These are phyloP conservation scores for Boletus tomentosulus DNA, from an alignment of 768 basidiomycete genomes.

Conservation along the genomic window DNA sequence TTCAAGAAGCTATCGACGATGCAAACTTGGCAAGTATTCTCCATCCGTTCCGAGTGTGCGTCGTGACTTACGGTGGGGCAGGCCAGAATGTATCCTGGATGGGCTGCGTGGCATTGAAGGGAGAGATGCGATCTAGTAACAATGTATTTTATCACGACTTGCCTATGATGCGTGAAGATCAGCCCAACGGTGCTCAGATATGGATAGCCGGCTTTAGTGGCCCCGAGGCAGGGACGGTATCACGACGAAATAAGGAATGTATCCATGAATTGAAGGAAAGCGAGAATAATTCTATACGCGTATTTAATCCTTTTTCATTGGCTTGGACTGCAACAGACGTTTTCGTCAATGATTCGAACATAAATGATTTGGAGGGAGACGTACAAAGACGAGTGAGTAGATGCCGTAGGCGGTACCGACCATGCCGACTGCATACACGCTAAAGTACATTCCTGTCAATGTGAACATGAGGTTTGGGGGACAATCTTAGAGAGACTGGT, in stretches of 20 bases:
- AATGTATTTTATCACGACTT: background rate
- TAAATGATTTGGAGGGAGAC: slow-evolving; percentile 2
- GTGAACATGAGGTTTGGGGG: background rate
- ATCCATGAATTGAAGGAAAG: slow-evolving; percentile 12
- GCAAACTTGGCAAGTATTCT: slow-evolving; percentile 56
- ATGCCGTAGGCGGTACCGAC: slow-evolving; percentile 48
- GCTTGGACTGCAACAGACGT: slow-evolving; percentile 25
- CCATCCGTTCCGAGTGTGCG: background rate
- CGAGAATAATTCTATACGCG: slow-evolving; percentile 13
- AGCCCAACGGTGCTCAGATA: background rate
- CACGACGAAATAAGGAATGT: slow-evolving; percentile 8
- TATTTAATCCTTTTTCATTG: slow-evolving; percentile 23
- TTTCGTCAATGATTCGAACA: background rate
- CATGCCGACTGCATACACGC: slow-evolving; percentile 52
- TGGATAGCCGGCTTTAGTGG: background rate
- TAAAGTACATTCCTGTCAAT: slow-evolving; percentile 52
- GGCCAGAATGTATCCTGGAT: slow-evolving; percentile 90
- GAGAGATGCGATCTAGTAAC: background rate
- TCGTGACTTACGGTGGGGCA: slow-evolving; percentile 29
- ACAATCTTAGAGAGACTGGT: too few species aligned
- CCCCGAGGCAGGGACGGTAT: background rate
- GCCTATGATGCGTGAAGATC: background rate
- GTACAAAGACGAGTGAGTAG: slow-evolving; percentile 44
- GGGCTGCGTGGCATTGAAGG: slow-evolving; percentile 74
- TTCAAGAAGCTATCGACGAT: slow-evolving; percentile 79